These are phyloP conservation scores for Ophiostoma triangulosporum DNA, from an alignment of 2,329 filamentous ascomycete genomes.

Conservation along the genomic window DNA sequence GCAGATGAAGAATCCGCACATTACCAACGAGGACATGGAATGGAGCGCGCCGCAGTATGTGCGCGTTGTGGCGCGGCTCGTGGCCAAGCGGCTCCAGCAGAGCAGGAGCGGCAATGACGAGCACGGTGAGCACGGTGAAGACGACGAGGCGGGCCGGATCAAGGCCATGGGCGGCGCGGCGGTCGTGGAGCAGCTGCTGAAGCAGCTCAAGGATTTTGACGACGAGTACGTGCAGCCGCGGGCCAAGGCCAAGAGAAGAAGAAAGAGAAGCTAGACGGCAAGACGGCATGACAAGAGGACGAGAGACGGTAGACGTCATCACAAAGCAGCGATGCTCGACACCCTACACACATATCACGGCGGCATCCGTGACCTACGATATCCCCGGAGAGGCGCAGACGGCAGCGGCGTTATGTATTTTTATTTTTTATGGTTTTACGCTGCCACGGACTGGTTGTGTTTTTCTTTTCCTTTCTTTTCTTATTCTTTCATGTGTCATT, in stretches of 20 bases:
- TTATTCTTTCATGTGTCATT: too few species aligned
- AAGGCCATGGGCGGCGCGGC: conserved; percentile 12
- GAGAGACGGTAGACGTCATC: background rate
- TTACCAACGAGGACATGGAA: conserved; percentile 21
- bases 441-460: background rate
- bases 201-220: conserved; percentile 11
- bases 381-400: background rate
- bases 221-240: conserved; percentile 7
- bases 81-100: conserved; percentile 9
- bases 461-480: background rate
- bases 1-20: conserved; percentile 18
- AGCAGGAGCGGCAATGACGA: background rate
- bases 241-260: background rate
- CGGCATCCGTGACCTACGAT: conserved; percentile 20
- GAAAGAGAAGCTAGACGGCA: background rate
- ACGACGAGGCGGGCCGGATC: background rate
- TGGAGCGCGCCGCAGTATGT: conserved; percentile 16
- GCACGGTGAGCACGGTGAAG: background rate
- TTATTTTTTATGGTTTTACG: background rate
- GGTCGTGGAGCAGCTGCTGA: conserved; percentile 11
- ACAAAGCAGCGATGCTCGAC: too few species aligned
- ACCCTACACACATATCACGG: background rate
- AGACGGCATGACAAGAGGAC: background rate
- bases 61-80: conserved; percentile 13
- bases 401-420: background rate